A percentile compares a stretch with the other conserved stretches of the same genome.
Evolutionary conservation across 2,329 filamentous ascomycete genomes (phyloP).

Genomic region (Botrytis aclada): DNA sequence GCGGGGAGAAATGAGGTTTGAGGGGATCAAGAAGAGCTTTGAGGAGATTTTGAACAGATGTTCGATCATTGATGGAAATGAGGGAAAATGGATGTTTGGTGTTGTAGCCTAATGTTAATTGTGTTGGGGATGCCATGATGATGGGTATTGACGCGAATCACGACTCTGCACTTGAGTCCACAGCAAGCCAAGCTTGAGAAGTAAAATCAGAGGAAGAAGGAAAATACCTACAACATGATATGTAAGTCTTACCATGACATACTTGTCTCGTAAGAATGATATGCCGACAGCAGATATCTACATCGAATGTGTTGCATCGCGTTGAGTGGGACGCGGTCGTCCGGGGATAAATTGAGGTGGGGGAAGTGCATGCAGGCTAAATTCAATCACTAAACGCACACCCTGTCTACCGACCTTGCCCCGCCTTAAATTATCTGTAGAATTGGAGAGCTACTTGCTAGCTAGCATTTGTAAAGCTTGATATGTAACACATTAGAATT

Average conservation of each 20-base stretch:
- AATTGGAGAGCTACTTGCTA: not conserved
- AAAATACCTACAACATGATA: not conserved
- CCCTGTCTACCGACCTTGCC: not conserved
- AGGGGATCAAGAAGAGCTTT: slow-evolving; percentile 66
- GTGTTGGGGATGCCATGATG: slow-evolving; percentile 20
- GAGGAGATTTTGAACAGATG: slow-evolving; percentile 59
- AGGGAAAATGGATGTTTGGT: slow-evolving; percentile 54
- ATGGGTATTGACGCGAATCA: not conserved
- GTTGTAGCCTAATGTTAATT: slow-evolving; percentile 47
- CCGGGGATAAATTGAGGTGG: slow-evolving; percentile 3
- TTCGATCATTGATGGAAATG: slow-evolving; percentile 49
- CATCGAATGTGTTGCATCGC: not conserved
- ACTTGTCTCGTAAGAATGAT: not conserved
- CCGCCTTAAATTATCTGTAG: not conserved
- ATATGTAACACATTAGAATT: not conserved
- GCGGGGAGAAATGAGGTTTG: slow-evolving; percentile 66
- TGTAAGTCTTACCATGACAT: not conserved
- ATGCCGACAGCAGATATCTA: not conserved
- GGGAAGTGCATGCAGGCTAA: not conserved
- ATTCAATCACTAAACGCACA: not conserved
- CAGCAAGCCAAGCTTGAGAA: not conserved
- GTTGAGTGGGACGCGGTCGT: not conserved
- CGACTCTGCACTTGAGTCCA: not conserved
- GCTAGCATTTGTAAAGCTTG: not conserved
- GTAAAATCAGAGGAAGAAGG: not conserved